These are phyloP conservation scores for Dissophora globulifera DNA, from an alignment of 192 early-diverging fungal species.

Conservation along the genomic window DNA sequence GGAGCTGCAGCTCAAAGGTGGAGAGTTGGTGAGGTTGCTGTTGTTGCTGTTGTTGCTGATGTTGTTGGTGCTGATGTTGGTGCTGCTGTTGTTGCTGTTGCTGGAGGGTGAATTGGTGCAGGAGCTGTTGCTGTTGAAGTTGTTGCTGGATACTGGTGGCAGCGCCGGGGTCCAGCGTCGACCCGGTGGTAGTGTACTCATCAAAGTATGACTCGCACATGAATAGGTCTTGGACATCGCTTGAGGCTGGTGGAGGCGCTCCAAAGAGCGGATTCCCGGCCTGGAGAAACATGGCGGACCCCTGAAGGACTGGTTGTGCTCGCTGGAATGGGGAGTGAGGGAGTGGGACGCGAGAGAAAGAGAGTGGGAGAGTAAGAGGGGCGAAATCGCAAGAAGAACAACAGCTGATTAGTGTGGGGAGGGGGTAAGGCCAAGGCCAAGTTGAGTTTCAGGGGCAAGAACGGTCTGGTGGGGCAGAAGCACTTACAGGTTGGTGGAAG, in stretches of 20 bases:
- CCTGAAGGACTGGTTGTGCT: background rate
- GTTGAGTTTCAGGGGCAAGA: no score
- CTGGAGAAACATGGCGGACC: conserved; percentile 40
- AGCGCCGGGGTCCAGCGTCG: conserved; percentile 11
- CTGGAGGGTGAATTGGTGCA: conserved; percentile 20
- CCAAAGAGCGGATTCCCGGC: conserved; percentile 37
- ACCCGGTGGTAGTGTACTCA: conserved; percentile 45
- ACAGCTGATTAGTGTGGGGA: no score
- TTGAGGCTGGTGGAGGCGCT: conserved; percentile 11
- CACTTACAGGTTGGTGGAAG: no score
- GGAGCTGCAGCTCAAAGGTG: conserved; percentile 39
- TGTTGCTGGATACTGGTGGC: conserved; percentile 11
- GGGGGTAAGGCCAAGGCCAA: no score
- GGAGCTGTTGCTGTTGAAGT: conserved; percentile 24
- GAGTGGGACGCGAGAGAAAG: background rate
- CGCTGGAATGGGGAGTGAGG: background rate
- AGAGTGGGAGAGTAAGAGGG: no score
- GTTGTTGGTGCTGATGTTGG: conserved; percentile 38
- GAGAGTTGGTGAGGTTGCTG: conserved; percentile 25
- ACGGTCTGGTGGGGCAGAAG: no score
- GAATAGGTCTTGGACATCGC: conserved; percentile 49
- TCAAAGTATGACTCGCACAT: conserved; percentile 60
- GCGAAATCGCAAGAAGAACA: no score
- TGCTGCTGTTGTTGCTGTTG: conserved; percentile 40
- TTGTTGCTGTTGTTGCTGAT: conserved; percentile 23